A percentile compares a stretch with the other conserved stretches of the same genome.
Evolutionary conservation across 2,329 filamentous ascomycete species (phyloP).

Genomic region (Dactylonectria estremocensis): DNA sequence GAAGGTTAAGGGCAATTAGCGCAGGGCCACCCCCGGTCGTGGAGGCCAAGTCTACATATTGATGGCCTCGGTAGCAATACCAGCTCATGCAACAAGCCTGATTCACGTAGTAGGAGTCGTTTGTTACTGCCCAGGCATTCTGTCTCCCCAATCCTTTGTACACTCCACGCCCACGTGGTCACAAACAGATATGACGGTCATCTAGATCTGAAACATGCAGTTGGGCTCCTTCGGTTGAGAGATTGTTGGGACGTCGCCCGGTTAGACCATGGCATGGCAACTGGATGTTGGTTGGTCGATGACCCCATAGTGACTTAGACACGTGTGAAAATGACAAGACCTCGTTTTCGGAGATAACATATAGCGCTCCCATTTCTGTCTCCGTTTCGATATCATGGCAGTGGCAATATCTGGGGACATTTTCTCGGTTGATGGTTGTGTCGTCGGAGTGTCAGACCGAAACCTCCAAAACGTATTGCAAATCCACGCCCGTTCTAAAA

Average conservation of each 20-base stretch:
- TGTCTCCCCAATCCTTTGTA: slow-evolving; percentile 10
- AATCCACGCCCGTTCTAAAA: neutral
- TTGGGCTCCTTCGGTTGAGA: neutral
- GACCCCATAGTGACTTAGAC: neutral
- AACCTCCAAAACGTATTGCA: neutral
- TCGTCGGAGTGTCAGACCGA: neutral
- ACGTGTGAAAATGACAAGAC: neutral
- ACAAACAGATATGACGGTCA: slow-evolving; percentile 9
- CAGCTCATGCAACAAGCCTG: slow-evolving; percentile 20
- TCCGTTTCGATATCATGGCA: slow-evolving; percentile 5
- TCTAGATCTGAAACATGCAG: slow-evolving; percentile 29
- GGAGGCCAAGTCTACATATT: neutral
- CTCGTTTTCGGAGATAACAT: neutral
- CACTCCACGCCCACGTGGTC: neutral
- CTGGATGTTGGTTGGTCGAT: neutral
- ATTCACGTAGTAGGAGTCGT: neutral
- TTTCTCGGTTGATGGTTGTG: neutral
- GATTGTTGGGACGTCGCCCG: neutral
- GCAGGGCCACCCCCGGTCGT: neutral
- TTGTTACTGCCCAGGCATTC: neutral
- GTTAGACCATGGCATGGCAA: slow-evolving; percentile 5
- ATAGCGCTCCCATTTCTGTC: neutral
- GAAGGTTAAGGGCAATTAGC: neutral
- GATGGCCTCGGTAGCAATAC: neutral
- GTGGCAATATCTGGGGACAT: neutral